These are phyloP conservation scores for Haemoproteus tartakovskyi DNA, from an alignment of 169 alveolate genomes.

Conservation along the genomic window DNA sequence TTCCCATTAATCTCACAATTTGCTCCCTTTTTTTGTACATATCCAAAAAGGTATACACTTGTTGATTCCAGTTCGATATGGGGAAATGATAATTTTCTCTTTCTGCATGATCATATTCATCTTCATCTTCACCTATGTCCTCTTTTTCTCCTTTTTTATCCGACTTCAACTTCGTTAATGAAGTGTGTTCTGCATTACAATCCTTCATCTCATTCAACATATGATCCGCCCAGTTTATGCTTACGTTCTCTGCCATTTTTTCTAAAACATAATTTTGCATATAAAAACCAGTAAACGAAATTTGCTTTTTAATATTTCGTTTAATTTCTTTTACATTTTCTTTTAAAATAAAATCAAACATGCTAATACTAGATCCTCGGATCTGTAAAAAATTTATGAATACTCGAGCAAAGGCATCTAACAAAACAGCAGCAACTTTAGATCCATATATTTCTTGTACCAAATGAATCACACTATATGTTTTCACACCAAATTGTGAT, in stretches of 20 bases:
- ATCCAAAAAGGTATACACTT: neutral
- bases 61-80: too few species aligned
- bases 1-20: neutral
- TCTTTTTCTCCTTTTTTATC: neutral
- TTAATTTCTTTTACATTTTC: constrained; percentile 83
- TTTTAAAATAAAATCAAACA: constrained; percentile 90
- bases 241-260: neutral
- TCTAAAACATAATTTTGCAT: constrained; percentile 36
- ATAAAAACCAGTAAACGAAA: constrained; percentile 72
- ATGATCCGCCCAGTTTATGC: neutral
- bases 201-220: constrained; percentile 1
- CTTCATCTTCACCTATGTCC: neutral
- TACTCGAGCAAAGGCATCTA: constrained; percentile 89
- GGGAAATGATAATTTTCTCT: too few species aligned
- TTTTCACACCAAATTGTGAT: constrained; percentile 94
- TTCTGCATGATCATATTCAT: neutral
- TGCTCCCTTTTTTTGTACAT: neutral
- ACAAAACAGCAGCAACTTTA: constrained; percentile 88
- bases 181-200: neutral
- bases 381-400: constrained; percentile 89
- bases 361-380: constrained; percentile 94
- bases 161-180: neutral
- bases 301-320: constrained; percentile 70
- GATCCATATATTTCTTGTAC: constrained; percentile 93
- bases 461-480: constrained; percentile 94